Percentiles rank a stretch among this genome's conserved stretches.
These are phyloP conservation scores for Stygiomarasmius scandens DNA, from an alignment of 1,284 basidiomycete genomes.

Conservation along the genomic window DNA sequence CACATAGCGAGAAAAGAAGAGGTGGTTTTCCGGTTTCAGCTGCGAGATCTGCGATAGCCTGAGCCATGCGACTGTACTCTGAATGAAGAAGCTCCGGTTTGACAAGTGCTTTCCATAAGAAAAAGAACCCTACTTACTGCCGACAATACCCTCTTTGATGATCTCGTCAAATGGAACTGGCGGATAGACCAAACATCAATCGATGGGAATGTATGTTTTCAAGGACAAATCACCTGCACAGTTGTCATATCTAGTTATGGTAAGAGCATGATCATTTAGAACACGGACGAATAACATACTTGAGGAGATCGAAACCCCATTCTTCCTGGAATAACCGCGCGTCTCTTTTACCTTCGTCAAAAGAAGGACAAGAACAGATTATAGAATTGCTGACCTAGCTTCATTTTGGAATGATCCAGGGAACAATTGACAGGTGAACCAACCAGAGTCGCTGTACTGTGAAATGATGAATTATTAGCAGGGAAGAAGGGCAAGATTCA, in stretches of 20 bases:
- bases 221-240: slow-evolving; percentile 43
- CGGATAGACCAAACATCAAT: not conserved
- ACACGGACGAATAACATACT: slow-evolving; percentile 37
- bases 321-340: slow-evolving; percentile 50
- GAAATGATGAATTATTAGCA: not conserved
- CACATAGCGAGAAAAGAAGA: slow-evolving; percentile 53
- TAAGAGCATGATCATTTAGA: not conserved
- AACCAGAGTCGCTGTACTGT: slow-evolving; percentile 52
- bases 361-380: not conserved
- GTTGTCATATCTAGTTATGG: slow-evolving; percentile 53
- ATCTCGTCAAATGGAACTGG: slow-evolving; percentile 56
- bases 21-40: slow-evolving; percentile 45
- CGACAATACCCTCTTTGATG: slow-evolving; percentile 54
- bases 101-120: not conserved
- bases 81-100: not conserved
- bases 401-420: slow-evolving; percentile 55
- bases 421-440: slow-evolving; percentile 52
- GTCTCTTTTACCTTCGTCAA: slow-evolving; percentile 36
- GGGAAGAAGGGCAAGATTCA: not conserved
- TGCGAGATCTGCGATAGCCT: slow-evolving; percentile 50
- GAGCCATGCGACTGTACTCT: slow-evolving; percentile 58
- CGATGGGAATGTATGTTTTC: not conserved
- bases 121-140: slow-evolving; percentile 41
- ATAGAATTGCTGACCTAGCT: slow-evolving; percentile 28
- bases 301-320: slow-evolving; percentile 64